Evolutionary conservation across 1,284 basidiomycete species (phyloP).

Genomic region (Puccinia horiana): DNA sequence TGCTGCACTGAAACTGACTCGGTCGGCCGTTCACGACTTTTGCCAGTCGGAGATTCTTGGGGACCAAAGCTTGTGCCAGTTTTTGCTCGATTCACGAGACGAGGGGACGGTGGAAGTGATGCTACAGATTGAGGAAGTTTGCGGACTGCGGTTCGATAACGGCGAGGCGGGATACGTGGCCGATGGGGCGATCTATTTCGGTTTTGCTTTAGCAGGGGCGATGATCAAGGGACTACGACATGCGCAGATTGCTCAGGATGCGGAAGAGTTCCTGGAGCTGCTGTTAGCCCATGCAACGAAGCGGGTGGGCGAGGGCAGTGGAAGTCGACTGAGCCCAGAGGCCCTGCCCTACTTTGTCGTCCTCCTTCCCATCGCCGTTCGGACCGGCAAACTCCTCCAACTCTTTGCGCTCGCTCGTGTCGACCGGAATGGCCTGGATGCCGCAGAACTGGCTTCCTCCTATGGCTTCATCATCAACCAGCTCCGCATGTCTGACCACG

Average conservation of each 20-base stretch:
- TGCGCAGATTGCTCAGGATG: constrained; percentile 52
- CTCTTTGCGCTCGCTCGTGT: constrained; percentile 66
- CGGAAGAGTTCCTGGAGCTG: constrained; percentile 43
- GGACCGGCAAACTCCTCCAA: constrained; percentile 35
- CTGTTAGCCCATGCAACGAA: constrained; percentile 48
- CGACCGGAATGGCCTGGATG: constrained; percentile 64
- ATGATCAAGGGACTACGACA: constrained; percentile 82
- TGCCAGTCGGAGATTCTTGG: constrained; percentile 71
- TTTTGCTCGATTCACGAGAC: constrained; percentile 69
- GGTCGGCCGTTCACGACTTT: constrained; percentile 67
- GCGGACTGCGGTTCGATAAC: constrained; percentile 73
- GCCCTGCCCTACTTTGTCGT: constrained; percentile 79
- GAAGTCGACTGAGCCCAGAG: constrained; percentile 63
- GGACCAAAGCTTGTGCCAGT: constrained; percentile 68
- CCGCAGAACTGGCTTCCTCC: constrained; percentile 61
- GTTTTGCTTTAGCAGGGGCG: constrained; percentile 75
- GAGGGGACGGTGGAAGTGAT: constrained; percentile 69
- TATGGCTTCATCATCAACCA: constrained; percentile 65
- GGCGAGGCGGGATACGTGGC: constrained; percentile 28
- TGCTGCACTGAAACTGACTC: constrained; percentile 84
- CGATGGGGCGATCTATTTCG: constrained; percentile 65
- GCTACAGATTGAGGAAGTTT: constrained; percentile 70
- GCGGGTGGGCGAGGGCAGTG: constrained; percentile 52
- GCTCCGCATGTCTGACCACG: constrained; percentile 68
- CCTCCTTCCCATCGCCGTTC: constrained; percentile 70